Conservation (phyloP, 164 flowering plant species). For the Kalanchoe fedtschenkoi region DNA sequence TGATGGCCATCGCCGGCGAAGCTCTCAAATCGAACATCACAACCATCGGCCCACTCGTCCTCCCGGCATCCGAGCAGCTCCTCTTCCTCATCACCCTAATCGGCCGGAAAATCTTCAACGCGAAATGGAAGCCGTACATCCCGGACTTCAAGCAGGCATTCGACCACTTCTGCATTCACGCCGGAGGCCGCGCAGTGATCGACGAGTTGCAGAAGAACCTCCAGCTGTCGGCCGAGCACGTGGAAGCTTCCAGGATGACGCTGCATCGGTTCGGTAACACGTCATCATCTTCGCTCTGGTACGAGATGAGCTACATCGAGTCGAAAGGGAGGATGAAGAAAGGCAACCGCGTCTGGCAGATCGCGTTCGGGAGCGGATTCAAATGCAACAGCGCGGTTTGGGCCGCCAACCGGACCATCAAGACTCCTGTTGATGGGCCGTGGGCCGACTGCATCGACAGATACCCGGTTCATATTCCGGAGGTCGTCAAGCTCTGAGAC, state of each 20-base stretch:
- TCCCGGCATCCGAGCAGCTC: constrained; percentile 5
- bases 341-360: constrained; percentile 7
- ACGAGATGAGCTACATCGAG: constrained; percentile 5
- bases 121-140: not conserved
- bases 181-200: constrained; percentile 6
- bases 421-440: constrained; percentile 3
- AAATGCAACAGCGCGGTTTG: constrained; percentile 9
- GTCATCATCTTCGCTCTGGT: constrained; percentile 7
- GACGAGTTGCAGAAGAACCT: constrained; percentile 8
- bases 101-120: not conserved
- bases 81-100: not conserved
- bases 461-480: constrained; percentile 12
- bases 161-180: constrained; percentile 6
- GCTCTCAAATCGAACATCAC: constrained; percentile 4
- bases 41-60: constrained; percentile 1
- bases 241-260: constrained; percentile 7
- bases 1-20: constrained; percentile 4
- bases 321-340: constrained; percentile 8
- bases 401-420: constrained; percentile 5
- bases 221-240: constrained; percentile 6
- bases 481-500: constrained; percentile 8
- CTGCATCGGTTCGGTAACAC: constrained; percentile 4
- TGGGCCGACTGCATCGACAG: constrained; percentile 9
- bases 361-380: constrained; percentile 7
- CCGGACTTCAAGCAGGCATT: constrained; percentile 7